Conservation (phyloP, 2,329 filamentous ascomycete genomes). For the Trichoderma endophyticum region DNA sequence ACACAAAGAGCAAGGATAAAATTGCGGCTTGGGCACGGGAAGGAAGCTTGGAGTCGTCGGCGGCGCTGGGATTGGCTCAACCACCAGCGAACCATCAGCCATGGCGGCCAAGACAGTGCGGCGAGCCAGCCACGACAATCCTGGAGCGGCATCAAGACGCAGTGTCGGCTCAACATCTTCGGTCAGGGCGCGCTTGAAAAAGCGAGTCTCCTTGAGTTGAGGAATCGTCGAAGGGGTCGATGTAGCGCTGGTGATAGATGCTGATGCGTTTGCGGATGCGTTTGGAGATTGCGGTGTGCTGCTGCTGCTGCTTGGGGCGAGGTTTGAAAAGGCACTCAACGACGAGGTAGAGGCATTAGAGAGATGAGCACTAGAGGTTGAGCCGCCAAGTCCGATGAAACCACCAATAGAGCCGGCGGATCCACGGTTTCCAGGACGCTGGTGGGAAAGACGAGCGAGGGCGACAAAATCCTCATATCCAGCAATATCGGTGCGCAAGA, state of each 20-base stretch:
- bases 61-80: slow-evolving; percentile 75
- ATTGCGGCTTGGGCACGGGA: slow-evolving; percentile 49
- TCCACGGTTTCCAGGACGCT: slow-evolving; percentile 59
- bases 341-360: slow-evolving; percentile 62
- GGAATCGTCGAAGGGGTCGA: slow-evolving; percentile 45
- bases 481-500: slow-evolving; percentile 76
- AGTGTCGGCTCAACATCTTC: slow-evolving; percentile 96
- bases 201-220: slow-evolving; percentile 82
- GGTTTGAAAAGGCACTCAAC: slow-evolving; percentile 45
- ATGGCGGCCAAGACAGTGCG: slow-evolving; percentile 80
- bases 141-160: slow-evolving; percentile 82
- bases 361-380: slow-evolving; percentile 45
- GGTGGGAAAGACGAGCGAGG: slow-evolving; percentile 66
- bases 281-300: slow-evolving; percentile 58
- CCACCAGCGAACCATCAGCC: slow-evolving; percentile 78
- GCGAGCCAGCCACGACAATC: slow-evolving; percentile 88
- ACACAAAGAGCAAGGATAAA: slow-evolving; percentile 78
- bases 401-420: slow-evolving; percentile 66
- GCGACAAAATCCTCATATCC: slow-evolving; percentile 83
- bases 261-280: slow-evolving; percentile 39
- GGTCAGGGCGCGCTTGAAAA: slow-evolving; percentile 83
- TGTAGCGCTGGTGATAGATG: slow-evolving; percentile 47
- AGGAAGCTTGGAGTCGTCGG: slow-evolving; percentile 41
- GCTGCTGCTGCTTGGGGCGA: slow-evolving; percentile 50
- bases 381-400: slow-evolving; percentile 46